Evolutionary conservation across 2,329 filamentous ascomycete genomes (phyloP), one percentile per base, ranked within the genome.

Genomic region (Aspergillus brasiliensis): DNA sequence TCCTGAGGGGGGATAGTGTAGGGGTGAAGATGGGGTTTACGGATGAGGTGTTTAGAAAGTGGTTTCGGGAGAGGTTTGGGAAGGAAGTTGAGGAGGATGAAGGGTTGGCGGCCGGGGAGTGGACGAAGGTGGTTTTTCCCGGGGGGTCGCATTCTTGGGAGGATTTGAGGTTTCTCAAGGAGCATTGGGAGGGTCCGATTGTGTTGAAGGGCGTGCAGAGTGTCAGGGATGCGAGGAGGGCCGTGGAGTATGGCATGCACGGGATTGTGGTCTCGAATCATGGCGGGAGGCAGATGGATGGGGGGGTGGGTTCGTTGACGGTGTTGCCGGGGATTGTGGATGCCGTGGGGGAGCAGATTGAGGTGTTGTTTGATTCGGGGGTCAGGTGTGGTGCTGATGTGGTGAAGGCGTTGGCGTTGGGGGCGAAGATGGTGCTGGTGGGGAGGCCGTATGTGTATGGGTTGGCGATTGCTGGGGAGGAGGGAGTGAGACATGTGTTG

Each of bases 11-110:
- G 11, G 67, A 69, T 25, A 61, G 62, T 4, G 75, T 84, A 6
- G 88, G 88, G 1, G 82, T 84, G 42, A 79, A 82, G 46, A 80
- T 87, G 2, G 88, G 87, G 1, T 86, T 91, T 64, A 81, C 82
- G 1, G 88, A 91, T 67, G 86, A 88, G 0, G 85, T 86, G 0
- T 90, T 89, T 70, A 78, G 82, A n/a, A 71, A 72, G 34, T 80
- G 82, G 58, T 86, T 86, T 65, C 77, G 80, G 19, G 78, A 79
- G 63, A 74, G 75, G 51, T 73, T 70, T 23, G 80, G 78, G 1
- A 75, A 72, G 5, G 19, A 71, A 63, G 59, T 75, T 53, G 80
- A 83, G 69, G 78, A 82, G n/a, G 81, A 82, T 56, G 67, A 77
- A 4, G 52, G 78, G 0, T 68, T 73, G 4, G 84, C 84, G 0